Base-by-base conservation (phyloP, 768 basidiomycete genomes). In the Boletus rubescentipes region DNA sequence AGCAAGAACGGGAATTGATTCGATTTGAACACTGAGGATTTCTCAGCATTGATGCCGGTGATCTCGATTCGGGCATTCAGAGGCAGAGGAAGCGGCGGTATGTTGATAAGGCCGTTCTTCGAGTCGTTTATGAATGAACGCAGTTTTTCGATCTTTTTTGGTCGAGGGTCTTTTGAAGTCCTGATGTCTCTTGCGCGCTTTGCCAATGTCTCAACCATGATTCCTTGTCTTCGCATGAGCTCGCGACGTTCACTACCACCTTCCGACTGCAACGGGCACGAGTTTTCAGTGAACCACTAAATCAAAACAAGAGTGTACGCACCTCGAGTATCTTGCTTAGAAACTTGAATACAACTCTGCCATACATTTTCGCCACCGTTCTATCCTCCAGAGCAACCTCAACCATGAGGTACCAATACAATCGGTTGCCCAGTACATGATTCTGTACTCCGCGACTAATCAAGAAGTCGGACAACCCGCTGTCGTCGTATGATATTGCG, bases 371-470 rank as follows among this genome's bases (percentile, higher is more conserved):
- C 4, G 91, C 90, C 68, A 92, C 84, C 21, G 85, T 77, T 55
- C 85, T 84, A 65, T 94, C 92, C 63, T 94, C 91, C 41, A 91
- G 73, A 20, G 92, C 91, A 16, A 93, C 86, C 67, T 98, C 97
- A 5, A 98, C 95, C 84, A 94, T 93, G 51, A 98, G 84, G 63
- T 98, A 99, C 97, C 97, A 98, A 67, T 96, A 90, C 59, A 98
- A 77, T 23, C 91, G 80, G 62, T 98, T 98, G 0, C 95, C 97
- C 2, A 99, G 76, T 1, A 96, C 79, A 3, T 78, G 78, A 63
- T 96, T 96, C 59, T 81, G 76, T 12, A 93, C 91, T 16, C 91
- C 92, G 20, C 95, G 82, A 7, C 82, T 72, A 47, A 98, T 91
- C 45, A 99, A 77, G 67, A 98, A 98, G 61, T 96, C 93, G 1